Evolutionary conservation across 2,329 filamentous ascomycete species (phyloP).

Genomic region (Shiraia bambusicola): DNA sequence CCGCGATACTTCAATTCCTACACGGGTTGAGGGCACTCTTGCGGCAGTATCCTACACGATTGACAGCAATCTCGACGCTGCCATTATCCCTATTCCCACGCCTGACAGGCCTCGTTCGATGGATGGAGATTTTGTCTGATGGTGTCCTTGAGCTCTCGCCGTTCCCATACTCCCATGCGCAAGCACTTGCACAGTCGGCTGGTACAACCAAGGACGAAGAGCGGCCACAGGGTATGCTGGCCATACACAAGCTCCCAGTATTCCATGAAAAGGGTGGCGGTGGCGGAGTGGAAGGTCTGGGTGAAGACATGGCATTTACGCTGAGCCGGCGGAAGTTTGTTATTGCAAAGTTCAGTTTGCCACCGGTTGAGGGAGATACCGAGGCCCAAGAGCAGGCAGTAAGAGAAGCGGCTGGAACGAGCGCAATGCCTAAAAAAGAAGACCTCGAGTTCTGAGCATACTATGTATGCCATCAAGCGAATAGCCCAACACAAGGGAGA

Average conservation of each 20-base stretch:
- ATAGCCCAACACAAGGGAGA: too few species aligned
- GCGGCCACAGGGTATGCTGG: slow-evolving; percentile 80
- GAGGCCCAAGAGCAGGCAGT: slow-evolving; percentile 57
- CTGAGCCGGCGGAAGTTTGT: slow-evolving; percentile 80
- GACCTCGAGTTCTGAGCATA: slow-evolving; percentile 68
- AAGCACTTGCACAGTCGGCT: slow-evolving; percentile 50
- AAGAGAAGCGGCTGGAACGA: slow-evolving; percentile 38
- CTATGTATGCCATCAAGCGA: background rate
- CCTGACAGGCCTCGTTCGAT: slow-evolving; percentile 72
- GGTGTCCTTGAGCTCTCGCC: slow-evolving; percentile 82
- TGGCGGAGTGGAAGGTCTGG: slow-evolving; percentile 61
- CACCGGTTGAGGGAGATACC: slow-evolving; percentile 76
- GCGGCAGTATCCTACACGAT: slow-evolving; percentile 62
- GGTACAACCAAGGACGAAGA: slow-evolving; percentile 65
- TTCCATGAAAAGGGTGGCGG: slow-evolving; percentile 88
- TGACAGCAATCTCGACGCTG: slow-evolving; percentile 74
- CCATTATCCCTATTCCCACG: slow-evolving; percentile 80
- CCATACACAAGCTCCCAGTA: slow-evolving; percentile 78
- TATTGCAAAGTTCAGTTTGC: slow-evolving; percentile 85
- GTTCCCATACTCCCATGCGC: slow-evolving; percentile 62
- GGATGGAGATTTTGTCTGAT: slow-evolving; percentile 83
- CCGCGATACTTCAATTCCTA: slow-evolving; percentile 76
- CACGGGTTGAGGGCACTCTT: slow-evolving; percentile 76
- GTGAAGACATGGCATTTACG: slow-evolving; percentile 88
- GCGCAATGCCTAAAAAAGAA: slow-evolving; percentile 55